phyloP scores from a whole-genome alignment of 2,329 filamentous ascomycete genomes.

The Gnomoniopsis sp. region DNA sequence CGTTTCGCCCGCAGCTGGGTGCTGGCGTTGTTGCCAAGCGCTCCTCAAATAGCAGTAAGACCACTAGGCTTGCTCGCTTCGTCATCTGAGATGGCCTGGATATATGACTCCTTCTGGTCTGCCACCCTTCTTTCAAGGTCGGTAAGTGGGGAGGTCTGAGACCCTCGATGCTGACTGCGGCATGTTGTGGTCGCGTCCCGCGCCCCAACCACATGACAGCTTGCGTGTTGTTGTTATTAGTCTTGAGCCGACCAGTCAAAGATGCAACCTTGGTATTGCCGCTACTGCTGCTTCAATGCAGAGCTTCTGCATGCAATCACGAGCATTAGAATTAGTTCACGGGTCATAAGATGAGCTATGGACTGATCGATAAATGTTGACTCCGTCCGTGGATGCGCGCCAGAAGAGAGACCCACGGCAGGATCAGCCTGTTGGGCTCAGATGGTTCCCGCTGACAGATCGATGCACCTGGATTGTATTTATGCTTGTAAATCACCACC shows the following conservation, averaged over 20 bases:
- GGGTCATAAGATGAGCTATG: slow-evolving; percentile 10
- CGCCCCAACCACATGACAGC: background rate
- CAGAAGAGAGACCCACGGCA: background rate
- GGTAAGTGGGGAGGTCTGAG: background rate
- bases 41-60: background rate
- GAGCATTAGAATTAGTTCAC: slow-evolving; percentile 5
- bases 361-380: slow-evolving; percentile 12
- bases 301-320: slow-evolving; percentile 17
- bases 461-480: background rate
- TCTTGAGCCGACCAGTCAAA: slow-evolving; percentile 7
- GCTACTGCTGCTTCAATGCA: slow-evolving; percentile 10
- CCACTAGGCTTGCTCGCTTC: background rate
- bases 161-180: background rate
- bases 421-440: background rate
- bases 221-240: slow-evolving; percentile 1
- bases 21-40: background rate
- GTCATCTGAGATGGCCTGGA: background rate
- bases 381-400: slow-evolving; percentile 13
- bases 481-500: background rate
- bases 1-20: slow-evolving; percentile 5
- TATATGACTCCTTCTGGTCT: background rate
- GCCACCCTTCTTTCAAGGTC: background rate
- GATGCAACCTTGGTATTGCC: slow-evolving; percentile 4
- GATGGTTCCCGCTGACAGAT: background rate
- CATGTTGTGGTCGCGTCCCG: background rate